Percentiles rank a stretch among this genome's conserved stretches.
Conservation (phyloP, 2,329 filamentous ascomycete genomes). For the Epichloe typhina region DNA sequence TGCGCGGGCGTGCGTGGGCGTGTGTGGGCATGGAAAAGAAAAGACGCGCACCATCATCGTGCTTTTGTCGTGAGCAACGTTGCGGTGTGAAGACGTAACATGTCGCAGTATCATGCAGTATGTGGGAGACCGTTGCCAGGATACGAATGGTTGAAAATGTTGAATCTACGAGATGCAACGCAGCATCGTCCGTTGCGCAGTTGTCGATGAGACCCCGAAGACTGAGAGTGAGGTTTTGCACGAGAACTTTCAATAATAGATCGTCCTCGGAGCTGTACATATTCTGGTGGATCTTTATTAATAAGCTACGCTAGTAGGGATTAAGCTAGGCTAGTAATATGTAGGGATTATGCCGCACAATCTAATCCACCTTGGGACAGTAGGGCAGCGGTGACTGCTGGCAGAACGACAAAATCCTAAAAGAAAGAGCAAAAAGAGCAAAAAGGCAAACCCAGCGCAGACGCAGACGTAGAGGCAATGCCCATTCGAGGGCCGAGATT, state of each 20-base stretch:
- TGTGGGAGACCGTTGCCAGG: neutral
- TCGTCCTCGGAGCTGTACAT: no score
- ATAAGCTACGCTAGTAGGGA: no score
- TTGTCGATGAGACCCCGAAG: no score
- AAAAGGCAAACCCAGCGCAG: constrained; percentile 4
- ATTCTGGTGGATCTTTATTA: no score
- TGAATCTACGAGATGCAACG: neutral
- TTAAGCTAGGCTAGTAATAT: no score
- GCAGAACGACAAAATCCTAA: constrained; percentile 26
- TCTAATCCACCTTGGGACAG: constrained; percentile 11
- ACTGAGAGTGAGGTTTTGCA: no score
- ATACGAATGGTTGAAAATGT: neutral
- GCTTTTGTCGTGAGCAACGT: neutral
- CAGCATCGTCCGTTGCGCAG: no score
- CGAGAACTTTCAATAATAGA: no score
- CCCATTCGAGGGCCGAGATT: neutral
- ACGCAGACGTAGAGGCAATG: neutral
- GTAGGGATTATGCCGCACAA: neutral
- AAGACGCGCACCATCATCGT: neutral
- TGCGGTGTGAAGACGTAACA: neutral
- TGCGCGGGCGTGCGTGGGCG: no score
- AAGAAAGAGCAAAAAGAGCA: constrained; percentile 9
- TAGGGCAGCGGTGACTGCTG: constrained; percentile 17
- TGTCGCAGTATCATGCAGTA: neutral
- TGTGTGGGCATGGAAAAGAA: neutral